Conservation (phyloP, 768 basidiomycete species). For the Mycena albidolilacea region DNA sequence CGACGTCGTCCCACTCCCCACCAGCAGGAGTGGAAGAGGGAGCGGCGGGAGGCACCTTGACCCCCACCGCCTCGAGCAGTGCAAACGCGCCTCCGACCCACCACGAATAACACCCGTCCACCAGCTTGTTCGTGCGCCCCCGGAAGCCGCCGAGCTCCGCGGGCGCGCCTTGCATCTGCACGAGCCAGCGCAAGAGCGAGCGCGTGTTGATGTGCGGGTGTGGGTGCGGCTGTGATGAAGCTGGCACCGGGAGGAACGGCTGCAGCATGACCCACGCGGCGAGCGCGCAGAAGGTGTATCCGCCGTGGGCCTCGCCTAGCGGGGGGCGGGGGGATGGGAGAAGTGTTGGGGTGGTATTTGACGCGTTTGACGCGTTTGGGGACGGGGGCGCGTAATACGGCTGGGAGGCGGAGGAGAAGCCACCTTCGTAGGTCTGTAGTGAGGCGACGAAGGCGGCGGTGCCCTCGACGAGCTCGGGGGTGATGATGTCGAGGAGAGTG, state of each 20-base stretch:
- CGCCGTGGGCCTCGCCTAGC: conserved; percentile 97
- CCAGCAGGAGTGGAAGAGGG: conserved; percentile 52
- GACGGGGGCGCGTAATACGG: conserved; percentile 66
- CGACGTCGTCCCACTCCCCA: conserved; percentile 77
- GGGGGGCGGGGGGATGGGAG: conserved; percentile 73
- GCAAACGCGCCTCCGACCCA: conserved; percentile 95
- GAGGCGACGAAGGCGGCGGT: conserved; percentile 86
- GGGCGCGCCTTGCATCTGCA: conserved; percentile 86
- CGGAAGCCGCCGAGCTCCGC: conserved; percentile 93
- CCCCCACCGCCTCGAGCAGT: conserved; percentile 75
- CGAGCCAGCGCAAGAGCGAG: conserved; percentile 83
- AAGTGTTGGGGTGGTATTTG: conserved; percentile 25
- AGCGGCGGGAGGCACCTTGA: conserved; percentile 46
- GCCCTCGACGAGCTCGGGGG: conserved; percentile 86
- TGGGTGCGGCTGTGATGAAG: conserved; percentile 27
- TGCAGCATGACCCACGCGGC: conserved; percentile 87
- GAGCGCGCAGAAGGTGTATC: conserved; percentile 95
- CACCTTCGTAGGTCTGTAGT: conserved; percentile 98
- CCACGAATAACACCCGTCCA: conserved; percentile 99
- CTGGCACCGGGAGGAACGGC: conserved; percentile 59
- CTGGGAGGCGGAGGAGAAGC: conserved; percentile 87
- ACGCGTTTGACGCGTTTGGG: conserved; percentile 1
- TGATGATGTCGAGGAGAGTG: conserved; percentile 86
- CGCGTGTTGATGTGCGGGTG: conserved; percentile 58
- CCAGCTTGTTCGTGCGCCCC: conserved; percentile 97